A percentile compares a stretch with the other conserved stretches of the same genome.
Conservation (phyloP, 768 basidiomycete species). For the Tephrocybe sp. region DNA sequence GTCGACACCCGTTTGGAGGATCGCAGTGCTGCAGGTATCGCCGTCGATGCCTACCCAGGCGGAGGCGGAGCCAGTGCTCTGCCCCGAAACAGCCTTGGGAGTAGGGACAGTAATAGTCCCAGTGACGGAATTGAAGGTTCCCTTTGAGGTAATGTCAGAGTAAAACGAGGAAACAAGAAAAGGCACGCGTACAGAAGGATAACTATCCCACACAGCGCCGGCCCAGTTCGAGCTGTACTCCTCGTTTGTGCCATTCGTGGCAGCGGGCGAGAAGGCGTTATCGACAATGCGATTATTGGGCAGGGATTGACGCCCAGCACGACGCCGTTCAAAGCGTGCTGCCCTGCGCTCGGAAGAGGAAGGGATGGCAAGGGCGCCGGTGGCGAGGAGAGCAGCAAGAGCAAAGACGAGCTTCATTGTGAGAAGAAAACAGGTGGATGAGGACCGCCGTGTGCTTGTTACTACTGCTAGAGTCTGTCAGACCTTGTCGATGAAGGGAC, state of each 20-base stretch:
- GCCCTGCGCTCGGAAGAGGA: slow-evolving; percentile 7
- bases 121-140: slow-evolving; percentile 34
- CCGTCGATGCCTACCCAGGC: slow-evolving; percentile 39
- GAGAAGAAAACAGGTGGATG: too few relatives aligned
- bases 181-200: slow-evolving; percentile 17
- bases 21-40: slow-evolving; percentile 32
- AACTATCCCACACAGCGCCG: slow-evolving; percentile 28
- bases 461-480: too few relatives aligned
- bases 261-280: not conserved
- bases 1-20: slow-evolving; percentile 29
- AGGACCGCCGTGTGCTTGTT: too few relatives aligned
- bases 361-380: slow-evolving; percentile 5
- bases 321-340: slow-evolving; percentile 7
- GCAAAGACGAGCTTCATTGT: slow-evolving; percentile 6
- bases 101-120: slow-evolving; percentile 34
- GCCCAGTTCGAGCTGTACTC: slow-evolving; percentile 36
- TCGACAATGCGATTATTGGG: not conserved
- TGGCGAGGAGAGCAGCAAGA: slow-evolving; percentile 2
- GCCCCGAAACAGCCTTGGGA: slow-evolving; percentile 22
- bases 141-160: slow-evolving; percentile 11
- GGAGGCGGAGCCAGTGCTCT: slow-evolving; percentile 29
- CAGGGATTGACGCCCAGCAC: slow-evolving; percentile 1
- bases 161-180: not conserved
- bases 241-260: slow-evolving; percentile 21
- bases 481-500: too few relatives aligned